These are phyloP conservation scores for Apiospora kogelbergensis DNA, from an alignment of 2,329 filamentous ascomycete genomes.

Conservation along the genomic window DNA sequence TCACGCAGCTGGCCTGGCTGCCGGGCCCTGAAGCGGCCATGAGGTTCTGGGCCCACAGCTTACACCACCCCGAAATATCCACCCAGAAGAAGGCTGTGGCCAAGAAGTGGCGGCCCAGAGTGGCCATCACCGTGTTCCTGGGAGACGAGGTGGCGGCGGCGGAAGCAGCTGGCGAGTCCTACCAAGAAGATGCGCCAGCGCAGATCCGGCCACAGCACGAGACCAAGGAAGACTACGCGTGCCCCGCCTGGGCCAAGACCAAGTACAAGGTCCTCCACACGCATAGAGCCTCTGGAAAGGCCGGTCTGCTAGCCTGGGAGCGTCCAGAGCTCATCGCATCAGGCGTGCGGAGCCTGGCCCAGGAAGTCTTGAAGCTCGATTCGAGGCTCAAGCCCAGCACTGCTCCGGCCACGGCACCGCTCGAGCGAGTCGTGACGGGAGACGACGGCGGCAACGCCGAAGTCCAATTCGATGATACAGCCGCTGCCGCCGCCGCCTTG, in stretches of 20 bases:
- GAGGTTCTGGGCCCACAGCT: conserved; percentile 53
- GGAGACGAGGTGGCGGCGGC: conserved; percentile 28
- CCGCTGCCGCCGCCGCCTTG: too few relatives aligned
- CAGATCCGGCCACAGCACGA: conserved; percentile 19
- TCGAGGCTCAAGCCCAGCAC: conserved; percentile 33
- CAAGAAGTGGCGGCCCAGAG: conserved; percentile 33
- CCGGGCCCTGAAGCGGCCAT: conserved; percentile 63
- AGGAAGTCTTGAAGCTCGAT: conserved; percentile 38
- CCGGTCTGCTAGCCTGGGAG: conserved; percentile 50
- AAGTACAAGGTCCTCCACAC: conserved; percentile 44
- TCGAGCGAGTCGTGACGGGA: conserved; percentile 33
- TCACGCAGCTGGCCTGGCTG: conserved; percentile 64
- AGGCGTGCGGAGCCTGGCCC: conserved; percentile 42
- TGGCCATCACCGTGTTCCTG: conserved; percentile 49
- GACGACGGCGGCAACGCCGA: conserved; percentile 6
- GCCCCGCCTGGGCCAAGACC: conserved; percentile 48
- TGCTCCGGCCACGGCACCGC: conserved; percentile 26
- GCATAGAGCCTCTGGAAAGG: conserved; percentile 37
- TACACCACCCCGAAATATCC: conserved; percentile 32
- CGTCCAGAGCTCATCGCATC: conserved; percentile 44
- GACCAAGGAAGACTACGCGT: conserved; percentile 36
- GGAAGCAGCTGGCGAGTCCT: not conserved
- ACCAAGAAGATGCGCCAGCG: conserved; percentile 17
- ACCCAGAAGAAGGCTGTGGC: conserved; percentile 20
- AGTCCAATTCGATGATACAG: not conserved